Percentiles rank a stretch among this genome's conserved stretches.
These are phyloP conservation scores for Oryza meyeriana DNA, from an alignment of 176 grass and related monocot genomes.

Conservation along the genomic window DNA sequence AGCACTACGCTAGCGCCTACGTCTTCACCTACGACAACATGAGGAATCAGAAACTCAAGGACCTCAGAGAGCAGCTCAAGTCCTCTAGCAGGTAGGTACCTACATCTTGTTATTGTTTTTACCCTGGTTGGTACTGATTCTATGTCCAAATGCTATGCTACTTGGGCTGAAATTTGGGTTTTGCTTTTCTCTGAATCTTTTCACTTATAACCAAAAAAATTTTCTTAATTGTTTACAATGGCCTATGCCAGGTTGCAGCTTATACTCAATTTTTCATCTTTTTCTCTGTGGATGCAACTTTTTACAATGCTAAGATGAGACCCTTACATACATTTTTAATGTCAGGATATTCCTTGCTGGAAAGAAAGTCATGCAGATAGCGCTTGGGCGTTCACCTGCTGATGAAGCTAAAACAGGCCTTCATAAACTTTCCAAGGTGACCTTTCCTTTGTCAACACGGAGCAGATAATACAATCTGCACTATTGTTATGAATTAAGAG, in stretches of 20 bases:
- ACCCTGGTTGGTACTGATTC: neutral
- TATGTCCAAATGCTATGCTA: neutral
- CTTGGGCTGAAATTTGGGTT: neutral
- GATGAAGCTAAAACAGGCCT: conserved; percentile 75
- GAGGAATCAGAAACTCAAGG: conserved; percentile 94
- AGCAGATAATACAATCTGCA: neutral
- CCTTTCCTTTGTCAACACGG: neutral
- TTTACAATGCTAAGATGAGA: neutral
- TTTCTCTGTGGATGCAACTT: neutral
- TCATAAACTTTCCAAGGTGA: conserved; percentile 79
- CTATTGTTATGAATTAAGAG: neutral
- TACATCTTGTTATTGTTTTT: neutral
- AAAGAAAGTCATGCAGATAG: conserved; percentile 97
- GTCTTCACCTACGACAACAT: conserved; percentile 93
- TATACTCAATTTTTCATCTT: neutral
- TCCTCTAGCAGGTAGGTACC: conserved; percentile 54
- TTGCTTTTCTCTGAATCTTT: neutral
- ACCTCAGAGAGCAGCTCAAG: conserved; percentile 77
- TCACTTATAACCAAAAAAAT: neutral
- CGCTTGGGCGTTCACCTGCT: conserved; percentile 66
- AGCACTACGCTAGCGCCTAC: conserved; percentile 49
- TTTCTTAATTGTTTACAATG: neutral
- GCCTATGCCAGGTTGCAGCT: neutral
- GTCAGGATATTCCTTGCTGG: conserved; percentile 88
- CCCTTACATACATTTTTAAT: neutral